Conservation (phyloP, 352 stramenopile species). For the Phytophthora cactorum region DNA sequence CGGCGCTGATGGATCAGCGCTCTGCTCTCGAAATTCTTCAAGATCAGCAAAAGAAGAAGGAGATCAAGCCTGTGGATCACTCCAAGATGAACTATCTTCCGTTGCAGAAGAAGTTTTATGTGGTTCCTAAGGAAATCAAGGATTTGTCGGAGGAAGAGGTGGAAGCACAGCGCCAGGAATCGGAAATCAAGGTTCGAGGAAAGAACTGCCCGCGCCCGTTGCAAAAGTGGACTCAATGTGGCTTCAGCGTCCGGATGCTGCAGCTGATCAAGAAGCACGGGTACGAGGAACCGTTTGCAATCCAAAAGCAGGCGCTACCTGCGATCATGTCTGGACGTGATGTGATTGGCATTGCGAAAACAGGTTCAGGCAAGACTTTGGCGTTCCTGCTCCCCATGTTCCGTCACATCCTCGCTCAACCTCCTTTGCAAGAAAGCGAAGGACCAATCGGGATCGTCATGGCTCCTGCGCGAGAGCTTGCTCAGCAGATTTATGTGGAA, state of each 20-base stretch:
- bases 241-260: slow-evolving; percentile 96
- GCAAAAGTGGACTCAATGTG: slow-evolving; percentile 97
- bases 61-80: slow-evolving; percentile 98
- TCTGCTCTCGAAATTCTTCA: slow-evolving; percentile 92
- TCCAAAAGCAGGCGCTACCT: slow-evolving; percentile 97
- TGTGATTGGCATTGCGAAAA: slow-evolving; percentile 99
- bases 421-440: slow-evolving; percentile 92
- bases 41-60: slow-evolving; percentile 92
- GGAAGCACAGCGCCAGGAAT: slow-evolving; percentile 74
- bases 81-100: slow-evolving; percentile 95
- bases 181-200: slow-evolving; percentile 98
- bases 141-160: slow-evolving; percentile 89
- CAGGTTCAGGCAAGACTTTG: slow-evolving; percentile 93
- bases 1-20: slow-evolving; percentile 70
- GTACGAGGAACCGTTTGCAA: slow-evolving; percentile 96
- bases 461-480: slow-evolving; percentile 97
- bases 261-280: slow-evolving; percentile 94
- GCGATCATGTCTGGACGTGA: slow-evolving; percentile 99
- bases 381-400: slow-evolving; percentile 95
- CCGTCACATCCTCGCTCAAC: slow-evolving; percentile 95
- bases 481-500: slow-evolving; percentile 98
- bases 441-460: slow-evolving; percentile 98
- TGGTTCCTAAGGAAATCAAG: slow-evolving; percentile 95
- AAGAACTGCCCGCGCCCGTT: slow-evolving; percentile 96
- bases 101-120: slow-evolving; percentile 99